Evolutionary conservation across 208 protist genomes (phyloP).

Genomic region (Leishmania aethiopica): DNA sequence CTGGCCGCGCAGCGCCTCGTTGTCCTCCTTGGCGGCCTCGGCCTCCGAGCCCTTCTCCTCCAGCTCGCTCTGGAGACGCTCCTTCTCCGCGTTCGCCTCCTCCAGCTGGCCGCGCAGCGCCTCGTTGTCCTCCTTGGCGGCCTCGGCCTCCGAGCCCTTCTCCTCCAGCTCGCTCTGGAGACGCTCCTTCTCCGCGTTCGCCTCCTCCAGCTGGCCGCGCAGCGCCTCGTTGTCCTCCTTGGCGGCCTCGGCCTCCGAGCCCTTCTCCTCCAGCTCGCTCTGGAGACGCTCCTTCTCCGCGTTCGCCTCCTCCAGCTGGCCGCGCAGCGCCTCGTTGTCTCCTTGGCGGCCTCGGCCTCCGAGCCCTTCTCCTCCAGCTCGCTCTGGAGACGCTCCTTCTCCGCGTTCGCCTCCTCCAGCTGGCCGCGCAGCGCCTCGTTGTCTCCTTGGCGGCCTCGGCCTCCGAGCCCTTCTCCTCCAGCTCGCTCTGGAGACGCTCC

Average conservation of each 20-base stretch:
- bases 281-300: background rate
- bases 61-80: too few relatives aligned
- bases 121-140: constrained; percentile 1
- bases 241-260: too few relatives aligned
- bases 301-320: constrained; percentile 10
- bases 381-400: background rate
- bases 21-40: too few relatives aligned
- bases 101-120: too few relatives aligned
- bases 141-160: background rate
- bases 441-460: background rate
- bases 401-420: background rate
- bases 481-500: background rate
- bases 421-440: background rate
- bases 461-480: constrained; percentile 3
- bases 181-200: background rate
- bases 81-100: too few relatives aligned
- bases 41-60: too few relatives aligned
- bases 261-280: too few relatives aligned
- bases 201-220: background rate
- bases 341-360: background rate
- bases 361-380: constrained; percentile 3
- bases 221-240: background rate
- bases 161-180: constrained; percentile 1
- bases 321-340: background rate
- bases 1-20: too few relatives aligned